These are phyloP conservation scores for Phaeomoniella chlamydospora DNA, from an alignment of 2,329 filamentous ascomycete species.

Conservation along the genomic window DNA sequence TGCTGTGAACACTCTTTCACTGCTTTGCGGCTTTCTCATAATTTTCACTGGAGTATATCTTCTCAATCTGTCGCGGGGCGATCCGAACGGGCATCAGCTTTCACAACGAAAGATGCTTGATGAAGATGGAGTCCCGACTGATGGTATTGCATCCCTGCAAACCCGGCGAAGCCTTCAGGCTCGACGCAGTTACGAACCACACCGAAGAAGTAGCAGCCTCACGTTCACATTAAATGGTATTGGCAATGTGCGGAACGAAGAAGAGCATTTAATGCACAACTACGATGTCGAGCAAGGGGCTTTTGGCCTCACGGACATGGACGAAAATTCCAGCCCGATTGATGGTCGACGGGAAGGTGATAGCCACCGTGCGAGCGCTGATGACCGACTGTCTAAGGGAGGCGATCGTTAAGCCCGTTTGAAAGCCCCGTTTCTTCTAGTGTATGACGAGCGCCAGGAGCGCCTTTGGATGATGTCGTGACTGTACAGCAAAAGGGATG, in stretches of 20 bases:
- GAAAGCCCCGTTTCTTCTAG: no score
- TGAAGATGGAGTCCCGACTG: conserved; percentile 73
- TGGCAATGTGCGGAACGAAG: conserved; percentile 36
- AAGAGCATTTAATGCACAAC: conserved; percentile 68
- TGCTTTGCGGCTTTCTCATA: conserved; percentile 83
- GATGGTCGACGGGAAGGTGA: background rate
- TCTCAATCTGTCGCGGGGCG: conserved; percentile 83
- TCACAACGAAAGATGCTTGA: conserved; percentile 41
- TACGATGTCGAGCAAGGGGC: conserved; percentile 75
- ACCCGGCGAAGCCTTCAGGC: conserved; percentile 90
- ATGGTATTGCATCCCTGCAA: conserved; percentile 76
- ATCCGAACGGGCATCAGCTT: conserved; percentile 64
- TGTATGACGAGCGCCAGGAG: conserved; percentile 2
- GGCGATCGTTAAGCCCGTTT: background rate
- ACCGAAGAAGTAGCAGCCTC: conserved; percentile 36
- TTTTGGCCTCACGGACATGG: conserved; percentile 65
- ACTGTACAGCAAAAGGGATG: background rate
- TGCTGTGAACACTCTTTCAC: conserved; percentile 77
- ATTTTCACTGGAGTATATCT: conserved; percentile 94
- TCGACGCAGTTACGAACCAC: conserved; percentile 50
- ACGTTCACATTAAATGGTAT: conserved; percentile 41
- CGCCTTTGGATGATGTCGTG: conserved; percentile 3
- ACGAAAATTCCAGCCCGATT: conserved; percentile 41
- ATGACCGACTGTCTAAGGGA: background rate
- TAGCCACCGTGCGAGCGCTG: background rate